Conservation (phyloP, 306 rosid genomes). For the Fagus sylvatica region DNA sequence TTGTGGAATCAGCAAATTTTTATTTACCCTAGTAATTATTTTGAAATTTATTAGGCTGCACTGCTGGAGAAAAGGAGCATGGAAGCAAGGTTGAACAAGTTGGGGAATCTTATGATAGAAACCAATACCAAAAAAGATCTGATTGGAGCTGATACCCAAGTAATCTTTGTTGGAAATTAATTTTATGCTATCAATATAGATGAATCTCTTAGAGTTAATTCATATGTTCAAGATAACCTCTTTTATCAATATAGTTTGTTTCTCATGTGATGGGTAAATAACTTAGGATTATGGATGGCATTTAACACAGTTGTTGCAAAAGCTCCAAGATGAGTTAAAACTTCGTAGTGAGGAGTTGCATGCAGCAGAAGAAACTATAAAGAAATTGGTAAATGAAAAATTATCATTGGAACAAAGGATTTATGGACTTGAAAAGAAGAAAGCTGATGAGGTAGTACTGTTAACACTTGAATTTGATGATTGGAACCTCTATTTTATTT, state of each 20-base stretch:
- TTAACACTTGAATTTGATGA: slow-evolving; percentile 17
- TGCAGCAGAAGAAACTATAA: slow-evolving; percentile 62
- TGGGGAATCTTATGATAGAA: slow-evolving; percentile 58
- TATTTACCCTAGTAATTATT: slow-evolving; percentile 7
- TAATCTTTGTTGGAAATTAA: slow-evolving; percentile 26
- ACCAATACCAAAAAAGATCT: slow-evolving; percentile 46
- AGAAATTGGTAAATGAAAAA: slow-evolving; percentile 61
- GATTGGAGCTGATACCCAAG: slow-evolving; percentile 61
- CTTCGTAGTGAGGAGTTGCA: slow-evolving; percentile 53
- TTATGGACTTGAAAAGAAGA: slow-evolving; percentile 57
- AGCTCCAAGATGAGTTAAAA: slow-evolving; percentile 75
- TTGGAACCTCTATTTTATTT: slow-evolving; percentile 18
- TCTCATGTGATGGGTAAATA: slow-evolving; percentile 14
- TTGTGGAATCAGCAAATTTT: slow-evolving; percentile 8
- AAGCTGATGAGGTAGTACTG: slow-evolving; percentile 61
- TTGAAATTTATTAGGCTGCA: slow-evolving; percentile 53
- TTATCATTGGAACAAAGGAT: slow-evolving; percentile 54
- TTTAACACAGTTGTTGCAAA: slow-evolving; percentile 44
- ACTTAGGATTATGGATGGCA: slow-evolving; percentile 13
- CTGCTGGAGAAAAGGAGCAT: slow-evolving; percentile 60
- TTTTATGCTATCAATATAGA: slow-evolving; percentile 4
- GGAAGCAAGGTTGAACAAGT: slow-evolving; percentile 65
- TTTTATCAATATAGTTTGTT: slow-evolving; percentile 6
- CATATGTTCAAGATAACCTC: slow-evolving; percentile 7
- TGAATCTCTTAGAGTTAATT: slow-evolving; percentile 14